phyloP scores from a whole-genome alignment of 2,329 filamentous ascomycete species.

The Sarocladium brachiariae region DNA sequence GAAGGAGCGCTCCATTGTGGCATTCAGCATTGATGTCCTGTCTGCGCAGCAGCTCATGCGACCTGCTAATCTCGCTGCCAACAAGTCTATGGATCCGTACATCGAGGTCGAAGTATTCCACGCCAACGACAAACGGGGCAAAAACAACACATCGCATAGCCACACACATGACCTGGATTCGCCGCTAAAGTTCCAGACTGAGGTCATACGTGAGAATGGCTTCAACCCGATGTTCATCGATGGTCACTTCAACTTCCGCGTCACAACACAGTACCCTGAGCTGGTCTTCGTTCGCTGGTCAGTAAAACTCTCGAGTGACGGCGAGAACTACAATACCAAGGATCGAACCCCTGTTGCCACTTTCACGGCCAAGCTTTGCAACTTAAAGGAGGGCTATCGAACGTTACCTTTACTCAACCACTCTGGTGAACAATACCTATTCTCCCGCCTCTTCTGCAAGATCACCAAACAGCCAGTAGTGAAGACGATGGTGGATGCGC shows the following conservation, averaged over 20 bases:
- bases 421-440: conserved; percentile 87
- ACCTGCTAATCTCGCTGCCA: conserved; percentile 63
- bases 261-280: conserved; percentile 91
- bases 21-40: conserved; percentile 80
- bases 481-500: conserved; percentile 47
- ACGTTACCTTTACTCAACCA: conserved; percentile 84
- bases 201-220: conserved; percentile 77
- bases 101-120: conserved; percentile 92
- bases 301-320: conserved; percentile 79
- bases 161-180: conserved; percentile 37
- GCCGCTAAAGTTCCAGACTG: conserved; percentile 72
- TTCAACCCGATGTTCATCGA: conserved; percentile 82
- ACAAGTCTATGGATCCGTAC: conserved; percentile 79
- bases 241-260: conserved; percentile 67
- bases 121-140: conserved; percentile 88
- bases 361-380: conserved; percentile 87
- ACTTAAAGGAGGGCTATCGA: conserved; percentile 84
- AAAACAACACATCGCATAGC: conserved; percentile 61
- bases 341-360: conserved; percentile 67
- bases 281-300: conserved; percentile 91
- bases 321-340: conserved; percentile 53
- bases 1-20: conserved; percentile 73
- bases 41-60: conserved; percentile 93
- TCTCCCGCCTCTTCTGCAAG: conserved; percentile 88
- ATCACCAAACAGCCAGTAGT: conserved; percentile 60